Evolutionary conservation across 495 filamentous ascomycete genomes (phyloP), one percentile per base, ranked within the genome.

Genomic region (Penicillium diatomitis): DNA sequence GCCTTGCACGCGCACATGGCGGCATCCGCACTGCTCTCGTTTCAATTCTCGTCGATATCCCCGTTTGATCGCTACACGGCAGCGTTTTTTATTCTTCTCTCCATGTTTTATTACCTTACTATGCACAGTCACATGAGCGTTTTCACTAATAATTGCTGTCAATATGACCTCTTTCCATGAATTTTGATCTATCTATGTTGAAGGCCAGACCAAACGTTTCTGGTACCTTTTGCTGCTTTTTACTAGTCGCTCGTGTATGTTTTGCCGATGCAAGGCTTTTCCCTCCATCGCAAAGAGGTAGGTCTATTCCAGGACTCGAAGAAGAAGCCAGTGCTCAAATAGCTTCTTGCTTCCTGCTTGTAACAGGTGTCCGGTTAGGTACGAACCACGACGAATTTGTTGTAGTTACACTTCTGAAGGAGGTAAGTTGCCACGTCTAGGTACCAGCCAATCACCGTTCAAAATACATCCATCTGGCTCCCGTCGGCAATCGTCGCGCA

Each of bases 401-500:
- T 20, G 20, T 0, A 20, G 20, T 20, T 20, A 20, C 20, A 20
- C 20, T 20, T 20, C 20, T 20, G 0, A 2, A 20, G 11, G 2
- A 3, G n/a, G 6, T 27, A 8, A 30, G 34, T 34, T 27, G 41
- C 41, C 41, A 32, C 41, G 2, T 10, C 5, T 10, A 32, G 29
- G 41, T 28, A 9, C 4, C 41, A 33, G 6, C 41, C 41, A 44
- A 44, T 32, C 41, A 33, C 10, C 30, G 5, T 4, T 1, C 30
- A 4, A 12, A 0, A 11, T 12, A 33, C 34, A 30, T 9, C 6
- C 40, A 42, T 42, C 38, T 11, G 38, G 29, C 20, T 20, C 20
- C 20, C 20, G 40, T 42, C 34, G 32, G 31, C 41, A 40, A 30
- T 44, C 6, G 50, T 54, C 52, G 55, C 49, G 51, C 53, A 54